A percentile compares a stretch with the other conserved stretches of the same genome.
Conservation (phyloP, 148 eudicot genomes). For the Heliosperma pusillum region DNA sequence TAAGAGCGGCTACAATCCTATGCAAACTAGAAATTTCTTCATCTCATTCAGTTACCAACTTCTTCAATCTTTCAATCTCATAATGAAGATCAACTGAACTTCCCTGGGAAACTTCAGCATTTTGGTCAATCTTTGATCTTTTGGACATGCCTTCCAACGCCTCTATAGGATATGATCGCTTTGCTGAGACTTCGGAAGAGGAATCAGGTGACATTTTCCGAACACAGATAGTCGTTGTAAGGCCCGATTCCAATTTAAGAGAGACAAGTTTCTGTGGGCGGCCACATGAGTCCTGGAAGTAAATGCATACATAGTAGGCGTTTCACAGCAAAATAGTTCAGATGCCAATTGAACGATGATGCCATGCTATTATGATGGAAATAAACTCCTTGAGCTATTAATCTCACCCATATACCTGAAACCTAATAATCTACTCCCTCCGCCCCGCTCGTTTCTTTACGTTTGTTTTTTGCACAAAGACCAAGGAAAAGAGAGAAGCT, state of each 20-base stretch:
- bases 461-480: too few relatives aligned
- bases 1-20: constrained; percentile 61
- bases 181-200: constrained; percentile 31
- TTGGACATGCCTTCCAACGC: constrained; percentile 30
- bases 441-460: too few relatives aligned
- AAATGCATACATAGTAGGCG: background rate
- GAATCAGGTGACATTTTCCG: constrained; percentile 48
- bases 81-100: constrained; percentile 35
- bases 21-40: constrained; percentile 63
- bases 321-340: background rate
- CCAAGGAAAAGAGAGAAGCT: too few relatives aligned
- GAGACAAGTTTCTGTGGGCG: constrained; percentile 51
- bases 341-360: background rate
- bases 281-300: constrained; percentile 62
- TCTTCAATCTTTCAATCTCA: constrained; percentile 72
- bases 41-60: constrained; percentile 53
- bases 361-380: too few relatives aligned
- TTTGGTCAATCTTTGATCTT: constrained; percentile 40
- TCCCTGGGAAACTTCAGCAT: constrained; percentile 23
- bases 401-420: background rate
- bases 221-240: constrained; percentile 43
- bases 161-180: constrained; percentile 45
- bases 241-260: constrained; percentile 48
- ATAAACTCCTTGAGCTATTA: background rate
- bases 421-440: background rate